Conservation (phyloP, 257 asterid species). For the Knoxia roxburghii region DNA sequence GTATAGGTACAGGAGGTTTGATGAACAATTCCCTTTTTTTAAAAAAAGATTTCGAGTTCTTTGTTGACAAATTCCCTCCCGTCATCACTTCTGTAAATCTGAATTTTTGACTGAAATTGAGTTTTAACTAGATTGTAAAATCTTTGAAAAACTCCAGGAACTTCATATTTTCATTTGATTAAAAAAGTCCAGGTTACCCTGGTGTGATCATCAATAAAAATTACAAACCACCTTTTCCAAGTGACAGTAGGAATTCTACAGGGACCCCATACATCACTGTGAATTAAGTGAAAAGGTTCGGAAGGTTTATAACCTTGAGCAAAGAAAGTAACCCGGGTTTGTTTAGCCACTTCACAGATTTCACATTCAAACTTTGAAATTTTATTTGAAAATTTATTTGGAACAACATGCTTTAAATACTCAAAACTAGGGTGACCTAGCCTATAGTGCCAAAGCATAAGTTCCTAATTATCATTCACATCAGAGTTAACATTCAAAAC, state of each 20-base stretch:
- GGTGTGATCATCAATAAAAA: not conserved
- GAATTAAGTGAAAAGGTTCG: not conserved
- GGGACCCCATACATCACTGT: not conserved
- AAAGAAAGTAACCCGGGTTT: not conserved
- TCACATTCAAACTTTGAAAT: not conserved
- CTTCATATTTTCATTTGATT: too few species aligned
- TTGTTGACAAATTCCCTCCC: not conserved
- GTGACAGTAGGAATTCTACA: too few species aligned
- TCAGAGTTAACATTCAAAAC: too few species aligned
- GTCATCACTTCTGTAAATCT: not conserved
- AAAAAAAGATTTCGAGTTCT: not conserved
- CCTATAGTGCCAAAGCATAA: too few species aligned
- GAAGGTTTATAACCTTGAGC: not conserved
- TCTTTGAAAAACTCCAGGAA: not conserved
- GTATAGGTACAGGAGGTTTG: not conserved
- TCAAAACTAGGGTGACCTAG: not conserved
- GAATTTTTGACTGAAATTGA: not conserved
- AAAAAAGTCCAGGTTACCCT: not conserved
- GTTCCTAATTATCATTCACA: not conserved
- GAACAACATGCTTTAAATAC: not conserved
- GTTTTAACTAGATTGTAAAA: not conserved
- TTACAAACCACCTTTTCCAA: not conserved
- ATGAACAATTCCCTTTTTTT: not conserved
- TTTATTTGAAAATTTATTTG: too few species aligned
- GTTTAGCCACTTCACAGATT: not conserved